These are phyloP conservation scores for Penicillium freii DNA, from an alignment of 2,329 filamentous ascomycete genomes.

Conservation along the genomic window DNA sequence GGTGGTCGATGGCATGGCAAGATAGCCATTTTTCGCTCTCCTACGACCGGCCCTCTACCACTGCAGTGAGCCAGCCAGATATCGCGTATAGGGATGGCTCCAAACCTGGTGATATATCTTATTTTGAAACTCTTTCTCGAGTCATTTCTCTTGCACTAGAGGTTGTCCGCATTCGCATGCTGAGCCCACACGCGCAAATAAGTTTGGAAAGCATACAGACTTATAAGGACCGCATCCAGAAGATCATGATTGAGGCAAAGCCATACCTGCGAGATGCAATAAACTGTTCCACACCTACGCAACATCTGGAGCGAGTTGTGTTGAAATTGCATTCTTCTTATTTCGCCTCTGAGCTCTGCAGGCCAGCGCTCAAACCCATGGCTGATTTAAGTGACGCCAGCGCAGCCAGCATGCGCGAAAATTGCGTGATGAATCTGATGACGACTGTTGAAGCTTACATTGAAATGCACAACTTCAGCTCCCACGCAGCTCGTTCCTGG, in stretches of 20 bases:
- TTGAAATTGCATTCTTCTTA: slow-evolving; percentile 63
- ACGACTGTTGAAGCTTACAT: slow-evolving; percentile 60
- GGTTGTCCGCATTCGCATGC: slow-evolving; percentile 58
- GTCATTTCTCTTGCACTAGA: slow-evolving; percentile 55
- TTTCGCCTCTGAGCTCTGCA: slow-evolving; percentile 61
- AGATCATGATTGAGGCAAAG: slow-evolving; percentile 58
- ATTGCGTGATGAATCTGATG: slow-evolving; percentile 57
- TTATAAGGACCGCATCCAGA: slow-evolving; percentile 57
- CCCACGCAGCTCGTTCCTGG: slow-evolving; percentile 48
- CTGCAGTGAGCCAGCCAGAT: slow-evolving; percentile 52
- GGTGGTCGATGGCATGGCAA: slow-evolving; percentile 65
- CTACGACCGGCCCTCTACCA: slow-evolving; percentile 59
- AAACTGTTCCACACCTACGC: slow-evolving; percentile 41
- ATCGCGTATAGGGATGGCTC: slow-evolving; percentile 51
- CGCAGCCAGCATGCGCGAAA: slow-evolving; percentile 46
- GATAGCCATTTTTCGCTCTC: slow-evolving; percentile 63
- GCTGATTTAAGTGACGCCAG: slow-evolving; percentile 45
- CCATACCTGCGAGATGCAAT: slow-evolving; percentile 56
- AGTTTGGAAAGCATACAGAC: slow-evolving; percentile 55
- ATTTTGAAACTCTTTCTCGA: slow-evolving; percentile 59
- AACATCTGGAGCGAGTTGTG: slow-evolving; percentile 61
- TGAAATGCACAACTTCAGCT: slow-evolving; percentile 50
- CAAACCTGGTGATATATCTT: slow-evolving; percentile 51
- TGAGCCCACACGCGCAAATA: slow-evolving; percentile 54
- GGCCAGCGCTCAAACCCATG: slow-evolving; percentile 57